These are phyloP conservation scores for Cyberlindnera petersonii DNA, from an alignment of 805 yeast species.

Conservation along the genomic window DNA sequence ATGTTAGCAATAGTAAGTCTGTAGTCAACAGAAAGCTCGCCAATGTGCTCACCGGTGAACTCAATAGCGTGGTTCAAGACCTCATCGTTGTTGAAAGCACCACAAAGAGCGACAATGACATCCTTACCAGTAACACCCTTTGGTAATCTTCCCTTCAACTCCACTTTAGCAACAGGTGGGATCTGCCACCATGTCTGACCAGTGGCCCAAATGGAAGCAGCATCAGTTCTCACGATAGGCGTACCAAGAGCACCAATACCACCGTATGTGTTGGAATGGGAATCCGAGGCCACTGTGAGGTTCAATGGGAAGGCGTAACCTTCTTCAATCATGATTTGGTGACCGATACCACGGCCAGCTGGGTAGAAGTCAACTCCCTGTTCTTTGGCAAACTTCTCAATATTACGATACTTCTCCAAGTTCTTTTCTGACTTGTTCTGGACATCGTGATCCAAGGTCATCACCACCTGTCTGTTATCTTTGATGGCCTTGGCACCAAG, in stretches of 20 bases:
- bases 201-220: conserved; percentile 99
- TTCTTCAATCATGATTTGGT: conserved; percentile 98
- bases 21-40: conserved; percentile 69
- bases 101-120: conserved; percentile 94
- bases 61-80: conserved; percentile 93
- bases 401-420: conserved; percentile 80
- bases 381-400: conserved; percentile 81
- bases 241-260: conserved; percentile 96
- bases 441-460: conserved; percentile 96
- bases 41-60: conserved; percentile 79
- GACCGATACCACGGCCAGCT: conserved; percentile 99
- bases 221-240: conserved; percentile 97
- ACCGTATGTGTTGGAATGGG: conserved; percentile 97
- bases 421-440: conserved; percentile 91
- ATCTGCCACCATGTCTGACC: conserved; percentile 99
- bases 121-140: conserved; percentile 93
- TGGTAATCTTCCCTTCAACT: conserved; percentile 76
- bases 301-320: conserved; percentile 96
- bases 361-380: conserved; percentile 97
- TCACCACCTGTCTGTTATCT: conserved; percentile 87
- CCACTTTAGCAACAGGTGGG: conserved; percentile 96
- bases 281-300: conserved; percentile 93
- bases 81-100: conserved; percentile 86
- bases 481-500: conserved; percentile 83
- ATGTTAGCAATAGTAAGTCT: conserved; percentile 91